Evolutionary conservation across 805 yeast genomes (phyloP), one percentile per base, ranked within the genome.

Genomic region (Cyberlindnera xylosilytica): DNA sequence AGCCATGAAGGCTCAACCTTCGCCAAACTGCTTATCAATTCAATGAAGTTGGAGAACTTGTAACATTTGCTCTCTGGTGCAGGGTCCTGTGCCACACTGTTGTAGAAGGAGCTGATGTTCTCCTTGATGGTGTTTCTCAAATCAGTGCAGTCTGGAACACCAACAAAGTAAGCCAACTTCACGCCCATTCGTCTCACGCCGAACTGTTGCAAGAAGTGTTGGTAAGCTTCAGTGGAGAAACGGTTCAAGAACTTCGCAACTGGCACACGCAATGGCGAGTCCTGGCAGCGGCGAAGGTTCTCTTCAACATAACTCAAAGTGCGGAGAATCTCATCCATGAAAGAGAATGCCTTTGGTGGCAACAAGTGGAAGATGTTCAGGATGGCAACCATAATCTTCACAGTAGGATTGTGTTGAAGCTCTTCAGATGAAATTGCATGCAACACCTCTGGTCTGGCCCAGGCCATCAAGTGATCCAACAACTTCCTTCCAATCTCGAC

Each of bases 401-500:
- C 86, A 0, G 89, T 86, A 27, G 80, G 82, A 51, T 90, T 90
- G 50, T 79, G 83, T 24, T 78, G 83, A 43, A 95, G 73, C 45
- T 86, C 96, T 51, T 83, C 87, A 5, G 83, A 81, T 1, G 97
- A 82, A 33, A 87, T 76, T 49, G 81, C 78, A 42, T 88, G 80
- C 30, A 95, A 63, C 1, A 86, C 77, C 22, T 78, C 76, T 3
- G 93, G 87, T 54, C 87, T 90, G 0, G 97, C 95, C 96, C 97
- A 90, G 0, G 97, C 96, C 76, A 83, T 84, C 50, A 93, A 70
- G 63, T 93, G 99, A 58, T 93, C 98, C 24, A 95, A 72, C 39
- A 93, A 66, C 56, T 93, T 93, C 38, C 89, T 76, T 24, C 99
- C 99, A 51, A 93, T 91, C 61, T 93, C 99, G 16, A 95, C 97